These are phyloP conservation scores for Scleroderma bovista DNA, from an alignment of 768 basidiomycete species.

Conservation along the genomic window DNA sequence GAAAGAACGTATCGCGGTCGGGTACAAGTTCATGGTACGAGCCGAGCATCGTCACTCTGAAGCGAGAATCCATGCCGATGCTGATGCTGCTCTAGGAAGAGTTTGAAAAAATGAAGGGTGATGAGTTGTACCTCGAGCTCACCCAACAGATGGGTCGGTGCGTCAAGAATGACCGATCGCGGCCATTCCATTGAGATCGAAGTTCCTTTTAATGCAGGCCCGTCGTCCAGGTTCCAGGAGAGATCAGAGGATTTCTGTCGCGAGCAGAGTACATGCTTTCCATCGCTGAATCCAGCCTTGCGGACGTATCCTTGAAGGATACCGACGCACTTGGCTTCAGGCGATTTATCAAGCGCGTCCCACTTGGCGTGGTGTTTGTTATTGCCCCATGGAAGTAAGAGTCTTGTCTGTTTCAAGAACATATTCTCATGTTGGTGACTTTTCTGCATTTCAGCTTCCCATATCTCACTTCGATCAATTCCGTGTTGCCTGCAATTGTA, in stretches of 20 bases:
- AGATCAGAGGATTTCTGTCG: conserved; percentile 75
- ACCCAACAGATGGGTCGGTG: conserved; percentile 91
- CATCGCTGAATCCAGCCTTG: conserved; percentile 70
- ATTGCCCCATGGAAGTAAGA: conserved; percentile 92
- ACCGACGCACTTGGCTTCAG: conserved; percentile 81
- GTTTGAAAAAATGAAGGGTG: conserved; percentile 38
- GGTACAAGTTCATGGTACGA: conserved; percentile 65
- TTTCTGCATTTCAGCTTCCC: conserved; percentile 55
- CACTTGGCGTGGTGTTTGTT: conserved; percentile 82
- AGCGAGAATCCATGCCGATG: neutral
- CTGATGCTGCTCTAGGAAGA: conserved; percentile 33
- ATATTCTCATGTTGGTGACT: neutral
- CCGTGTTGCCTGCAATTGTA: conserved; percentile 85
- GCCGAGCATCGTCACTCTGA: conserved; percentile 10
- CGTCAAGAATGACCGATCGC: conserved; percentile 16
- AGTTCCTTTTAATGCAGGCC: conserved; percentile 46
- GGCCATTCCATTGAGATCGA: neutral
- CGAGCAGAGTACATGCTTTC: conserved; percentile 81
- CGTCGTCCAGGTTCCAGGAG: conserved; percentile 69
- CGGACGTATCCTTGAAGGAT: conserved; percentile 67
- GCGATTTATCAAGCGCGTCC: conserved; percentile 76
- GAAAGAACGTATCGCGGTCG: conserved; percentile 61
- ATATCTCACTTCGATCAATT: conserved; percentile 86
- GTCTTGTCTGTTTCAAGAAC: neutral
- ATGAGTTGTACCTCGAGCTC: conserved; percentile 70